These are phyloP conservation scores for Ballota nigra DNA, from an alignment of 257 asterid species.

Conservation along the genomic window DNA sequence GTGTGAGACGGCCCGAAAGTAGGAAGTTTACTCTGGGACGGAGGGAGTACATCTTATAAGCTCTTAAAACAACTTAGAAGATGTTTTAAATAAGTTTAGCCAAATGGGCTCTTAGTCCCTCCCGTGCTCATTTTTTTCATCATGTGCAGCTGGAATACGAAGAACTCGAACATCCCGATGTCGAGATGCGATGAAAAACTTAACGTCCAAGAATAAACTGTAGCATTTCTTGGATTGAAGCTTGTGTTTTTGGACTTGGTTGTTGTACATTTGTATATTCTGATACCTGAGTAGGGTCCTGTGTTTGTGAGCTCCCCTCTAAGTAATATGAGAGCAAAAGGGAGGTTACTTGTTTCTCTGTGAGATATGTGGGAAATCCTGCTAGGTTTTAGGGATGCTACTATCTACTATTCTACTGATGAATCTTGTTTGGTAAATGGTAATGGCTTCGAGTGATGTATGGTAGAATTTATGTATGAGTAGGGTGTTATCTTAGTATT, in stretches of 20 bases:
- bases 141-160: slow-evolving; percentile 61
- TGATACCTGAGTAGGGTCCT: slow-evolving; percentile 3
- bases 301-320: slow-evolving; percentile 4
- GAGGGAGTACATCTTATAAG: too few relatives aligned
- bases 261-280: slow-evolving; percentile 29
- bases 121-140: background rate
- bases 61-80: too few relatives aligned
- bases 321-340: slow-evolving; percentile 1
- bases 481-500: background rate
- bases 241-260: background rate
- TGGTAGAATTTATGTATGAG: background rate
- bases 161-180: slow-evolving; percentile 48
- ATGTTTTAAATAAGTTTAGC: too few relatives aligned
- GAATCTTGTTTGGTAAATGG: slow-evolving; percentile 5
- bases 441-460: background rate
- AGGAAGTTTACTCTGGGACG: too few relatives aligned
- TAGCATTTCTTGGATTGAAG: background rate
- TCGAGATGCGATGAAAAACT: slow-evolving; percentile 32
- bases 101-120: too few relatives aligned
- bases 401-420: background rate
- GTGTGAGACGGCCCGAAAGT: too few relatives aligned
- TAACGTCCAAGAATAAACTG: background rate
- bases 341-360: background rate
- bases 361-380: slow-evolving; percentile 5
- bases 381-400: background rate